phyloP scores from a whole-genome alignment of 1,284 basidiomycete species.

The Dichomitus squalens region DNA sequence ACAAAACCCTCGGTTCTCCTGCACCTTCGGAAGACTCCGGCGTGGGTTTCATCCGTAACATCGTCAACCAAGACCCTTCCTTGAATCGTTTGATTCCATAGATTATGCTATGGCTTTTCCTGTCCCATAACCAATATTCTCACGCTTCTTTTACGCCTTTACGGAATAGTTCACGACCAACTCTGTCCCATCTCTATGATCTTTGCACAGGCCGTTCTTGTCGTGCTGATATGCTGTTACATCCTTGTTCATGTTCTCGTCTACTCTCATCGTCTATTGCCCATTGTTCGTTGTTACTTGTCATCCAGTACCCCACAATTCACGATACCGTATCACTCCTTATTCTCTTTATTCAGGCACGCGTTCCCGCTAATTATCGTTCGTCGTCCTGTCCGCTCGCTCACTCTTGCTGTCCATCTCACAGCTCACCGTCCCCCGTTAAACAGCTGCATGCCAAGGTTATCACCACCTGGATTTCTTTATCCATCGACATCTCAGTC shows the following conservation, averaged over 20 bases:
- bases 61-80: conserved; percentile 72
- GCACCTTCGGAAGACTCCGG: conserved; percentile 84
- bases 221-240: conserved; percentile 33
- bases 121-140: conserved; percentile 16
- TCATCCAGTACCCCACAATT: conserved; percentile 32
- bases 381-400: conserved; percentile 24
- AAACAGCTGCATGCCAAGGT: conserved; percentile 23
- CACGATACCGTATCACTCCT: conserved; percentile 38
- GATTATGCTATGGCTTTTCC: conserved; percentile 17
- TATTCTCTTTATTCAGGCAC: conserved; percentile 34
- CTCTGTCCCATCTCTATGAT: conserved; percentile 30
- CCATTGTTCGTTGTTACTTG: conserved; percentile 23
- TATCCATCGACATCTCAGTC: not conserved
- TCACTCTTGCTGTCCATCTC: conserved; percentile 29
- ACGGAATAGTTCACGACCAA: conserved; percentile 30
- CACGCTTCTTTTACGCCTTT: conserved; percentile 22
- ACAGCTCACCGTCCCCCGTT: conserved; percentile 11
- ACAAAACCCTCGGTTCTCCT: conserved; percentile 65
- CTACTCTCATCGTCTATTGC: conserved; percentile 12
- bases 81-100: conserved; percentile 47
- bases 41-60: conserved; percentile 77
- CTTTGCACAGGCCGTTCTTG: conserved; percentile 19
- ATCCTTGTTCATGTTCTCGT: conserved; percentile 16
- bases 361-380: conserved; percentile 29
- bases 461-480: conserved; percentile 16